phyloP scores from a whole-genome alignment of 495 filamentous ascomycete species.

The Rusavskia elegans region DNA sequence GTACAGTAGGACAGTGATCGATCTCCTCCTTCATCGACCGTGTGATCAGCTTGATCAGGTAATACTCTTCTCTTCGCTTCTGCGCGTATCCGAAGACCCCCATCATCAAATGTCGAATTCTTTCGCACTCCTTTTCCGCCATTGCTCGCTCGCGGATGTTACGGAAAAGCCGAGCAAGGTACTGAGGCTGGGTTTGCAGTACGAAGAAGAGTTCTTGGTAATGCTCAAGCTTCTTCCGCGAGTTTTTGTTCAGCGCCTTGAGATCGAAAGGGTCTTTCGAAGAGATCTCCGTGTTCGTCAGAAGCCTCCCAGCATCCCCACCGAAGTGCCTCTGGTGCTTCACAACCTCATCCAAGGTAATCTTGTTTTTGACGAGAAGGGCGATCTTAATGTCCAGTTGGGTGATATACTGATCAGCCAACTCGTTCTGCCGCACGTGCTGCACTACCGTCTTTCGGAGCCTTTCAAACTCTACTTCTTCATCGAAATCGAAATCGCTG shows the following conservation, averaged over 20 bases:
- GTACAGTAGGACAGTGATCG: slow-evolving; percentile 50
- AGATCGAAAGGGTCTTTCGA: slow-evolving; percentile 90
- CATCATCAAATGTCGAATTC: slow-evolving; percentile 88
- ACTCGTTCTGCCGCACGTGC: slow-evolving; percentile 90
- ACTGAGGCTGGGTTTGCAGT: slow-evolving; percentile 91
- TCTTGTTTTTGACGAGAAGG: slow-evolving; percentile 96
- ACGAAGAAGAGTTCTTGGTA: slow-evolving; percentile 98
- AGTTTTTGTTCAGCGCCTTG: slow-evolving; percentile 93
- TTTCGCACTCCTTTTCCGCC: slow-evolving; percentile 80
- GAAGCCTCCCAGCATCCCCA: slow-evolving; percentile 70
- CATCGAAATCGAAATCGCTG: slow-evolving; percentile 96
- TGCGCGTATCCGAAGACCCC: slow-evolving; percentile 94
- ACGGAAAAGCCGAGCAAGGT: slow-evolving; percentile 76
- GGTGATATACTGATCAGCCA: slow-evolving; percentile 94
- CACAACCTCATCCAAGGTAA: slow-evolving; percentile 94
- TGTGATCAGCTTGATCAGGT: slow-evolving; percentile 76
- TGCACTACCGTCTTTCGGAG: slow-evolving; percentile 89
- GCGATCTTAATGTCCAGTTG: slow-evolving; percentile 99
- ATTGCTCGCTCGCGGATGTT: slow-evolving; percentile 70
- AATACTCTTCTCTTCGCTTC: slow-evolving; percentile 92
- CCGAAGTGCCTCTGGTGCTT: slow-evolving; percentile 95
- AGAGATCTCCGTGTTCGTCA: slow-evolving; percentile 73
- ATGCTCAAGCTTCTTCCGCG: slow-evolving; percentile 80
- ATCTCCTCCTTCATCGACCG: slow-evolving; percentile 78
- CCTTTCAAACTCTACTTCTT: slow-evolving; percentile 91